Percentiles rank a stretch among this genome's conserved stretches.
Evolutionary conservation across 2,329 filamentous ascomycete species (phyloP).

Genomic region (Clarireedia paspali): DNA sequence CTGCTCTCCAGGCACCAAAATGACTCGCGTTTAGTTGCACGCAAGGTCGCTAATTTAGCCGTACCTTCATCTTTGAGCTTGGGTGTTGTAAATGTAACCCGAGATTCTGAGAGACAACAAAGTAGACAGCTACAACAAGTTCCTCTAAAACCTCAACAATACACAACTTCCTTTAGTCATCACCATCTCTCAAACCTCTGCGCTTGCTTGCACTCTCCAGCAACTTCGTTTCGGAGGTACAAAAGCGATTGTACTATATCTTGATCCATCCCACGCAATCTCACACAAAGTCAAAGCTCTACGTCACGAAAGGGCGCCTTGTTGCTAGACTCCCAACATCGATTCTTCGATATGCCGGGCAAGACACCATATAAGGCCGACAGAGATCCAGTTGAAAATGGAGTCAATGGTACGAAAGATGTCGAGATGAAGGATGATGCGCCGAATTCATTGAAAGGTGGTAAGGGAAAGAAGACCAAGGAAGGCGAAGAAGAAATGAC

Average conservation of each 20-base stretch:
- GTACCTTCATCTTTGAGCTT: slow-evolving; percentile 6
- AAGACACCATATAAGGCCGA: slow-evolving; percentile 62
- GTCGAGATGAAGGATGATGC: slow-evolving; percentile 63
- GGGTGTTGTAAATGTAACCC: slow-evolving; percentile 7
- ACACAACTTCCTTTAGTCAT: not conserved
- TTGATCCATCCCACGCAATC: slow-evolving; percentile 17
- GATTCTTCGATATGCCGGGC: slow-evolving; percentile 50
- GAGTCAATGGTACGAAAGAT: slow-evolving; percentile 57
- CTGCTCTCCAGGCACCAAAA: slow-evolving; percentile 5
- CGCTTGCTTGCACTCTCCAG: not conserved
- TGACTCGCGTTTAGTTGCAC: slow-evolving; percentile 8
- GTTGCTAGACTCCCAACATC: slow-evolving; percentile 14
- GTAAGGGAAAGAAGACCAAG: slow-evolving; percentile 58
- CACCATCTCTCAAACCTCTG: not conserved
- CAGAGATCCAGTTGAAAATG: slow-evolving; percentile 62
- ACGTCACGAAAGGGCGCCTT: slow-evolving; percentile 25
- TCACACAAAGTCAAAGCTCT: slow-evolving; percentile 12
- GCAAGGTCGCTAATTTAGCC: not conserved
- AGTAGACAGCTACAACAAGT: slow-evolving; percentile 5
- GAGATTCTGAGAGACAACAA: not conserved
- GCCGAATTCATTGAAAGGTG: slow-evolving; percentile 48
- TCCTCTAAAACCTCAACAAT: slow-evolving; percentile 1
- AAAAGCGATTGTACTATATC: not conserved
- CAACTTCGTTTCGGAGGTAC: not conserved
- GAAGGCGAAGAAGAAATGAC: slow-evolving; percentile 69